Conservation (phyloP, 192 early-diverging fungal species). For the Radiomyces spectabilis region DNA sequence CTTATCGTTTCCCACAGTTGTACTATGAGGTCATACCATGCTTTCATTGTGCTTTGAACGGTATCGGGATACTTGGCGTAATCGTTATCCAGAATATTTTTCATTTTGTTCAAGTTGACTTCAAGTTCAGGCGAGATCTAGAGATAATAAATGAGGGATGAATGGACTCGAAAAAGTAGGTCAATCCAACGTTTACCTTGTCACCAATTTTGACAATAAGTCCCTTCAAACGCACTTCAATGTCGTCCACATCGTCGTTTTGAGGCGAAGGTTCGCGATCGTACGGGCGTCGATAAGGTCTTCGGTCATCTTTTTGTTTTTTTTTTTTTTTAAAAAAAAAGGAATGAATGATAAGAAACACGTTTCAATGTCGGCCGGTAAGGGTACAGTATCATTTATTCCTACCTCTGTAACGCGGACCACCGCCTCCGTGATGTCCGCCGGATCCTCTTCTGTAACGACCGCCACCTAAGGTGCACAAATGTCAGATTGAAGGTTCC, state of each 20-base stretch:
- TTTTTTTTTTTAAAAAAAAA: neutral
- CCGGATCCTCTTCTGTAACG: slow-evolving; percentile 1
- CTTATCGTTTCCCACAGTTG: no score
- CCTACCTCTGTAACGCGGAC: neutral
- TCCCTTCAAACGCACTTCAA: slow-evolving; percentile 57
- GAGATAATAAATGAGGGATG: neutral
- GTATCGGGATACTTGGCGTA: slow-evolving; percentile 56
- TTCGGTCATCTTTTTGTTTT: neutral
- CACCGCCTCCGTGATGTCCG: neutral
- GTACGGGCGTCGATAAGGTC: slow-evolving; percentile 14
- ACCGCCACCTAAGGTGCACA: neutral
- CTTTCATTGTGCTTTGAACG: slow-evolving; percentile 53
- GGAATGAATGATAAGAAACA: neutral
- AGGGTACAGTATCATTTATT: neutral
- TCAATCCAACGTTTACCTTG: slow-evolving; percentile 36
- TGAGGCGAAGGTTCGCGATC: slow-evolving; percentile 5
- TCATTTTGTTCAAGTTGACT: slow-evolving; percentile 59
- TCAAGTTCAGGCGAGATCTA: slow-evolving; percentile 52
- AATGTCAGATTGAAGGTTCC: neutral
- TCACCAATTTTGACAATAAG: slow-evolving; percentile 74
- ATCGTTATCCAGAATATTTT: slow-evolving; percentile 63
- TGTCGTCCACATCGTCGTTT: slow-evolving; percentile 47
- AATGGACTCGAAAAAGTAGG: neutral
- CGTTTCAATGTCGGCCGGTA: neutral
- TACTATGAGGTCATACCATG: no score